Conservation (phyloP, 2,329 filamentous ascomycete genomes). For the Fusarium subtropicale region DNA sequence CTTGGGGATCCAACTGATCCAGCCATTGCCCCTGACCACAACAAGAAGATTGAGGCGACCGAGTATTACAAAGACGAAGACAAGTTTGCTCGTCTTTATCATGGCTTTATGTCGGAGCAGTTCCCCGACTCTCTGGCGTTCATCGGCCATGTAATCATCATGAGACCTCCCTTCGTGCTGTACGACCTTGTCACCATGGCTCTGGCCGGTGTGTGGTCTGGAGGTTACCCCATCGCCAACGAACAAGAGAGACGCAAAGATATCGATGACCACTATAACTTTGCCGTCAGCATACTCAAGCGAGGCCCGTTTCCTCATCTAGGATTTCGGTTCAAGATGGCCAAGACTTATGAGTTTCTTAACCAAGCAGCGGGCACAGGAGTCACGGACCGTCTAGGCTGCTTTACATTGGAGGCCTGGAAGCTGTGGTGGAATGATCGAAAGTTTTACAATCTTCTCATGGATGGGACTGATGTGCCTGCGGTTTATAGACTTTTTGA, state of each 20-base stretch:
- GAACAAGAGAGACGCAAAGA: conserved; percentile 43
- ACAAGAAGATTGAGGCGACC: conserved; percentile 40
- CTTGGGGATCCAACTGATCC: conserved; percentile 46
- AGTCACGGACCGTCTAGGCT: conserved; percentile 53
- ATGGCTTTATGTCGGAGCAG: conserved; percentile 49
- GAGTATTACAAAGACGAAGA: conserved; percentile 37
- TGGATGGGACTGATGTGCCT: conserved; percentile 54
- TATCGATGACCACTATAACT: conserved; percentile 48
- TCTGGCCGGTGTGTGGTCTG: conserved; percentile 47
- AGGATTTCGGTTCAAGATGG: conserved; percentile 41
- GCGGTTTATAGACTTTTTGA: conserved; percentile 57
- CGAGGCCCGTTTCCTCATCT: conserved; percentile 44
- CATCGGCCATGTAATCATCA: conserved; percentile 44
- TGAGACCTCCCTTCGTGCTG: conserved; percentile 45
- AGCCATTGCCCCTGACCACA: conserved; percentile 44
- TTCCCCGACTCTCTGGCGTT: conserved; percentile 51
- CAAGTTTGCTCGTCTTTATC: conserved; percentile 48
- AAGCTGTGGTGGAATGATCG: conserved; percentile 57
- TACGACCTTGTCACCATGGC: conserved; percentile 50
- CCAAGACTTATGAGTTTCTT: conserved; percentile 51
- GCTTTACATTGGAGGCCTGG: conserved; percentile 56
- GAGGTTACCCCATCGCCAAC: conserved; percentile 37
- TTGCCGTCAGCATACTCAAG: conserved; percentile 36
- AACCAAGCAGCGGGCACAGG: conserved; percentile 58
- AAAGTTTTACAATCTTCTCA: conserved; percentile 55